These are phyloP conservation scores for Picea sitchensis DNA, from an alignment of 75 land plant genomes.

Conservation along the genomic window DNA sequence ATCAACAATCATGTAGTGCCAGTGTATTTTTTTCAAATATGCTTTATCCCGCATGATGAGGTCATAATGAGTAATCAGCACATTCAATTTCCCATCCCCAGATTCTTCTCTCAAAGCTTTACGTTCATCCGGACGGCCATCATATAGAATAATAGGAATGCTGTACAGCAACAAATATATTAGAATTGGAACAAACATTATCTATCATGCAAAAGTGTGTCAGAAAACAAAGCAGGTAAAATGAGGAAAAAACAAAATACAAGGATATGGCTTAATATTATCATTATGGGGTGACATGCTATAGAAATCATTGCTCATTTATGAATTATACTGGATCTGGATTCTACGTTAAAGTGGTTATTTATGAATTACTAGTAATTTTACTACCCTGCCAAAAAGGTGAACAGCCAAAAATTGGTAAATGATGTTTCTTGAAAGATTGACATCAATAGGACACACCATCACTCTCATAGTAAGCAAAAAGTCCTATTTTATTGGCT, in stretches of 20 bases:
- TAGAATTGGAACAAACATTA: background rate
- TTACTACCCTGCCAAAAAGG: background rate
- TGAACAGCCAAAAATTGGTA: background rate
- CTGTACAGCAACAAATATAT: conserved; percentile 35
- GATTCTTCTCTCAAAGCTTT: conserved; percentile 70
- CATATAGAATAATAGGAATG: conserved; percentile 70
- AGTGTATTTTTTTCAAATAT: conserved; percentile 82
- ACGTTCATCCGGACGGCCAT: conserved; percentile 82
- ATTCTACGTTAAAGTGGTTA: background rate
- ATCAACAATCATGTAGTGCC: conserved; percentile 97
- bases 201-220: background rate
- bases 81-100: conserved; percentile 74
- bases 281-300: background rate
- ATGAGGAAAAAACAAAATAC: background rate
- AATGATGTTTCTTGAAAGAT: background rate
- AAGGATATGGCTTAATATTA: background rate
- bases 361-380: background rate
- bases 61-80: conserved; percentile 96
- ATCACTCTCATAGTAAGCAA: background rate
- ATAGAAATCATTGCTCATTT: background rate
- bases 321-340: background rate
- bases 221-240: background rate
- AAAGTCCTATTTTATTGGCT: background rate
- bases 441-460: background rate
- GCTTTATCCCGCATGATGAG: conserved; percentile 91